A percentile compares a stretch with the other conserved stretches of the same genome.
Conservation (phyloP, 75 land plant species). For the Azolla pinnata region DNA sequence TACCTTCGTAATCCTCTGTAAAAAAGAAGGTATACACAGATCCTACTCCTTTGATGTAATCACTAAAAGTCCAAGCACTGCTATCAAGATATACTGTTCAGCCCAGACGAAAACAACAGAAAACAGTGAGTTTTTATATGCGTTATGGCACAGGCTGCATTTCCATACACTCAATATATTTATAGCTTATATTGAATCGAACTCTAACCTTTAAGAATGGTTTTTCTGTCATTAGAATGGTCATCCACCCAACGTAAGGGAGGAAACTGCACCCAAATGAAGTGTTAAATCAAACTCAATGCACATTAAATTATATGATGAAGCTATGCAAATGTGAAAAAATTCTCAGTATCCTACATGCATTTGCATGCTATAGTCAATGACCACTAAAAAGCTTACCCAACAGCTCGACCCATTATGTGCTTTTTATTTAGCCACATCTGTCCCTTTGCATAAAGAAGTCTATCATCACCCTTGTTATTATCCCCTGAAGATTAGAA, state of each 20-base stretch:
- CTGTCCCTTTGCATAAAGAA: conserved; percentile 32
- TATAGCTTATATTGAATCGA: conserved; percentile 1
- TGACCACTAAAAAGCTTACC: conserved; percentile 9
- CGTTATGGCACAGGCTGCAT: neutral
- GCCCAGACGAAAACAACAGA: neutral
- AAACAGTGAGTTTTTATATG: neutral
- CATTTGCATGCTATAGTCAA: neutral
- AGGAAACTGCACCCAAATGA: conserved; percentile 44
- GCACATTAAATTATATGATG: neutral
- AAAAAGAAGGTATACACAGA: no score
- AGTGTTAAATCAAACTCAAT: neutral
- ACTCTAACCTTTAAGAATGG: conserved; percentile 69
- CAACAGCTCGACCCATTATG: conserved; percentile 37
- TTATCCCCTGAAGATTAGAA: conserved; percentile 20
- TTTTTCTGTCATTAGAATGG: conserved; percentile 94
- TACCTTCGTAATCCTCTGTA: no score
- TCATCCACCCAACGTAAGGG: conserved; percentile 96
- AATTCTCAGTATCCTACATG: neutral
- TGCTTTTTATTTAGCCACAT: conserved; percentile 32
- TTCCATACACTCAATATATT: neutral
- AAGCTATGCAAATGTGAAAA: neutral
- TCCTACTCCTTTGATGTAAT: no score
- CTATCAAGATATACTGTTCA: conserved; percentile 16
- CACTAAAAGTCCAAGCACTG: conserved; percentile 9
- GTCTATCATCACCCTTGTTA: conserved; percentile 26